These are phyloP conservation scores for Acacia pycnantha DNA, from an alignment of 331 rosid genomes.

Conservation along the genomic window DNA sequence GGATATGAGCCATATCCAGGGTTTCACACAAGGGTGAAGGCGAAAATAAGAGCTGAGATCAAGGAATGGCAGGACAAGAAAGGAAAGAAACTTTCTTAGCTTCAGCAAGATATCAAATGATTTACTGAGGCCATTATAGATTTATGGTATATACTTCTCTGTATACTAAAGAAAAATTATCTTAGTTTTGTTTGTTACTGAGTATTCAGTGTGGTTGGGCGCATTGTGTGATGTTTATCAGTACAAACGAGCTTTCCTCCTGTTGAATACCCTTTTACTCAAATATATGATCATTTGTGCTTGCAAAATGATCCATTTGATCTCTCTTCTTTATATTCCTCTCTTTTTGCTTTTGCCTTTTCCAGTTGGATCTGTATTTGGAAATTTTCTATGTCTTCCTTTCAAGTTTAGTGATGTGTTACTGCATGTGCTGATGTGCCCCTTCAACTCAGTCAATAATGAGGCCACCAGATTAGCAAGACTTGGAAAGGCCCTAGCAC, in stretches of 20 bases:
- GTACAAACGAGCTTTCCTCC: background rate
- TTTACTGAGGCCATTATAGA: background rate
- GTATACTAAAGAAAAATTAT: background rate
- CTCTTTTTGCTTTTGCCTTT: background rate
- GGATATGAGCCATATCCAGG: slow-evolving; percentile 65
- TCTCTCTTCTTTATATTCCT: background rate
- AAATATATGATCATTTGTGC: background rate
- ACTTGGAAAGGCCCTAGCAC: background rate
- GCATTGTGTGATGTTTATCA: background rate
- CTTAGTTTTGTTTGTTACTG: background rate
- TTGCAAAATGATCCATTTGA: background rate
- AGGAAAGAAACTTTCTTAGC: slow-evolving; percentile 43
- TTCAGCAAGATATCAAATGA: background rate
- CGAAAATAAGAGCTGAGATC: slow-evolving; percentile 39
- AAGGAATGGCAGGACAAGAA: slow-evolving; percentile 53
- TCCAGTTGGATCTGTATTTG: background rate
- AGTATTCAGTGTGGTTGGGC: background rate
- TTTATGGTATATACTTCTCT: background rate
- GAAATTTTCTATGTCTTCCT: background rate
- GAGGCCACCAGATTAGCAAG: background rate
- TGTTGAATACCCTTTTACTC: background rate
- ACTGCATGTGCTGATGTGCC: background rate
- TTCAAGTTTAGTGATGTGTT: background rate
- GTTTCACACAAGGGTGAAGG: slow-evolving; percentile 45
- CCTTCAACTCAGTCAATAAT: background rate